phyloP scores from a whole-genome alignment of 139 green algal genomes.

The Chlamydomonas incerta region DNA sequence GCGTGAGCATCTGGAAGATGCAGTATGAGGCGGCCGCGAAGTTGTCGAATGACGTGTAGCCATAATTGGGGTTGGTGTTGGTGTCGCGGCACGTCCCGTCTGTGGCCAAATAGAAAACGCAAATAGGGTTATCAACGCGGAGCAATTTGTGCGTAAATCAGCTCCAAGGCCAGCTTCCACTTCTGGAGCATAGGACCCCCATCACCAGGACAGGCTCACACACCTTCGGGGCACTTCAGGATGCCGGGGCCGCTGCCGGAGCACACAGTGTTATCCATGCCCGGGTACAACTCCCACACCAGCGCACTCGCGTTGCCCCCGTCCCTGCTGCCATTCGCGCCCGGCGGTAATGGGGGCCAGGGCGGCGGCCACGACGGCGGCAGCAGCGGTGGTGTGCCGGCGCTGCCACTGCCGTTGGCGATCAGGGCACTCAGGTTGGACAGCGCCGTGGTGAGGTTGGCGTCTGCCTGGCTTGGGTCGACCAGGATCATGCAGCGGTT shows the following conservation, averaged over 20 bases:
- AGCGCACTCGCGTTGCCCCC: neutral
- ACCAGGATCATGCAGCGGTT: slow-evolving; percentile 41
- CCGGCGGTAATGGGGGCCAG: neutral
- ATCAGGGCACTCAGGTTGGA: too few species aligned
- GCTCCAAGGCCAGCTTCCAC: too few species aligned
- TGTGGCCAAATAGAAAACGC: too few species aligned
- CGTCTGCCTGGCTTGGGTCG: neutral
- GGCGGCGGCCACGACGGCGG: neutral
- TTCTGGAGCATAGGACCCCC: too few species aligned
- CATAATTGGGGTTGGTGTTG: slow-evolving; percentile 37
- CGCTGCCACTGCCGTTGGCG: neutral
- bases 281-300: slow-evolving; percentile 2
- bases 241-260: neutral
- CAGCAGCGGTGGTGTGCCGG: neutral
- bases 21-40: slow-evolving; percentile 48
- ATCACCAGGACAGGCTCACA: neutral
- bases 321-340: neutral
- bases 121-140: too few species aligned
- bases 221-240: slow-evolving; percentile 25
- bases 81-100: slow-evolving; percentile 3
- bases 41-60: slow-evolving; percentile 70
- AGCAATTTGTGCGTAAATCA: too few species aligned
- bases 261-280: slow-evolving; percentile 37
- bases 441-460: too few species aligned
- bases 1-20: slow-evolving; percentile 62